phyloP scores from a whole-genome alignment of 257 asterid genomes.

The Solanum pinnatisectum region DNA sequence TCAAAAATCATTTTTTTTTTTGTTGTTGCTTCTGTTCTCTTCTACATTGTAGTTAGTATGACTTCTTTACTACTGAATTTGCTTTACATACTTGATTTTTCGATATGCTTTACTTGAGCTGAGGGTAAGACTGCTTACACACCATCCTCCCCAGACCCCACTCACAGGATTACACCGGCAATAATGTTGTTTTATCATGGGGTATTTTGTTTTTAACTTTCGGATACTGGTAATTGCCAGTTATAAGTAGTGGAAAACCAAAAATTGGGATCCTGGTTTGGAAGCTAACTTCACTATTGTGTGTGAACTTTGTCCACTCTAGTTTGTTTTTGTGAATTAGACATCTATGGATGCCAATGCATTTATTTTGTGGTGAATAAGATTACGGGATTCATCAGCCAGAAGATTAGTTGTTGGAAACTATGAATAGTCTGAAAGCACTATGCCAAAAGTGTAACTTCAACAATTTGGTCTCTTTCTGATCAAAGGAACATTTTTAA shows the following conservation, averaged over 20 bases:
- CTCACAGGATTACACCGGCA: too few species aligned
- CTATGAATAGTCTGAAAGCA: background rate
- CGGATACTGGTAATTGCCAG: background rate
- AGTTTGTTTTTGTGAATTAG: background rate
- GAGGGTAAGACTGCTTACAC: background rate
- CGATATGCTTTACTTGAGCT: background rate
- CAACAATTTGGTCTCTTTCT: background rate
- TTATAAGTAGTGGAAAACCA: background rate
- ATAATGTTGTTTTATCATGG: background rate
- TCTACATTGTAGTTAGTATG: background rate
- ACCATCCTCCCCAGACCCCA: background rate
- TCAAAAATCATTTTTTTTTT: background rate
- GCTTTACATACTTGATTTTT: background rate
- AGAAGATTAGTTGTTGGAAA: background rate
- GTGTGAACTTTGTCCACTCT: background rate
- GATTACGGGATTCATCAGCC: background rate
- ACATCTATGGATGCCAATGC: background rate
- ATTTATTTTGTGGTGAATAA: background rate
- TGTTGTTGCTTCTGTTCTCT: background rate
- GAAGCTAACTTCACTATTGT: background rate
- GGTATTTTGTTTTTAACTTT: background rate
- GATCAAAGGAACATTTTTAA: background rate
- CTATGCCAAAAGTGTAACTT: background rate
- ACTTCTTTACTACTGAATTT: background rate
- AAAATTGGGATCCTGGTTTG: background rate